Percentiles rank a stretch among this genome's conserved stretches.
These are phyloP conservation scores for Yarrowia sp. DNA, from an alignment of 805 yeast species.

Conservation along the genomic window DNA sequence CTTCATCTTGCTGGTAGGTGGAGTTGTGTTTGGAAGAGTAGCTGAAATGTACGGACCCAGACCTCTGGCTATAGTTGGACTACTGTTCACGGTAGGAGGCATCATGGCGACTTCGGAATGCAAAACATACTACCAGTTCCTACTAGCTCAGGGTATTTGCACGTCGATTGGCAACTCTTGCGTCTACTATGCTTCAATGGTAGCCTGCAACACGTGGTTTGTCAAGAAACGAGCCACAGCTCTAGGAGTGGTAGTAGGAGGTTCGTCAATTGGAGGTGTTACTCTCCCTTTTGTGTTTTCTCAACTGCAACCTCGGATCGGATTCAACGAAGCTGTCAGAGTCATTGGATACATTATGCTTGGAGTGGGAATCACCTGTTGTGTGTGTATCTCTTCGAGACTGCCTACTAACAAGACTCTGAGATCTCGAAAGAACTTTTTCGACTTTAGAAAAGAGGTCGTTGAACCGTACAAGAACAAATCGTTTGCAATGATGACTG, in stretches of 20 bases:
- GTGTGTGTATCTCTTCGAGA: slow-evolving; percentile 50
- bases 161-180: slow-evolving; percentile 57
- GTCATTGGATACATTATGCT: slow-evolving; percentile 52
- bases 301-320: slow-evolving; percentile 55
- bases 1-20: slow-evolving; percentile 53
- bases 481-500: slow-evolving; percentile 45
- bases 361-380: slow-evolving; percentile 47
- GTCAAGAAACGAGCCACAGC: slow-evolving; percentile 62
- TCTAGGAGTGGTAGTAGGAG: slow-evolving; percentile 66
- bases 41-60: slow-evolving; percentile 66
- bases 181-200: slow-evolving; percentile 58
- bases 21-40: slow-evolving; percentile 58
- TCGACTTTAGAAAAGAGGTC: slow-evolving; percentile 42
- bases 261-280: slow-evolving; percentile 73
- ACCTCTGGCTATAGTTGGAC: slow-evolving; percentile 56
- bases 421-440: slow-evolving; percentile 43
- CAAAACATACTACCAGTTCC: slow-evolving; percentile 62
- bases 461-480: slow-evolving; percentile 27
- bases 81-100: slow-evolving; percentile 56
- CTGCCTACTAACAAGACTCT: slow-evolving; percentile 43
- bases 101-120: slow-evolving; percentile 61
- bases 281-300: slow-evolving; percentile 63
- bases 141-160: slow-evolving; percentile 60
- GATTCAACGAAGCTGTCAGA: slow-evolving; percentile 67
- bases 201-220: slow-evolving; percentile 68